Base-by-base conservation (phyloP, 768 basidiomycete genomes). In the Omphalotus guepiniiformis region DNA sequence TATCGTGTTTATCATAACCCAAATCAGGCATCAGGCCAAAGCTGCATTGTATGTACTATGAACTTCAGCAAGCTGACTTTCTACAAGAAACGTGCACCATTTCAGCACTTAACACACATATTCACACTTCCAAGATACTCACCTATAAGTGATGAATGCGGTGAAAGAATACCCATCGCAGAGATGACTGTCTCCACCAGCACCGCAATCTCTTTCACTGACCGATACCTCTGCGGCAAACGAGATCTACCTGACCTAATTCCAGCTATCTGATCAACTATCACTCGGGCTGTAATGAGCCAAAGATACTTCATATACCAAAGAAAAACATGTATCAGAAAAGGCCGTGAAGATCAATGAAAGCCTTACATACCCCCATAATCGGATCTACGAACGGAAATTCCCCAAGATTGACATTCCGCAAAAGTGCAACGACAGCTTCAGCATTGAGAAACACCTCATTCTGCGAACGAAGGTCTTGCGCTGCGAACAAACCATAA, bases 321-420 rank as follows among this genome's bases (percentile, higher is more conserved):
- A 39, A 6, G 3, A 39, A 11, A 26, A 9, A n/a, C 9, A n/a
- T 9, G 9, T 32, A 32, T 9, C 9, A 32, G n/a, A 9, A 32
- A 9, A n/a, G n/a, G 9, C 30, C 9, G 30, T 32, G 30, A 32
- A 9, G 30, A 32, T 9, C n/a, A 9, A 12, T 23, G 26, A 18
- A 26, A 19, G n/a, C 25, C 6, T 4, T 28, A 4, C 9, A 27
- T 40, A 56, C 55, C 36, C 55, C 55, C 15, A 51, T 35, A 19
- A 55, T 55, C 16, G 54, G 51, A 41, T 56, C 55, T 16, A 56
- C 43, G 32, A 46, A 53, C 8, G 35, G 47, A 12, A 56, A 38
- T 12, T 48, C 52, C 21, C 13, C 22, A 15, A 56, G 29, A 25
- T 56, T 44, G 1, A 42, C 42, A 18, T 47, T 40, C 2, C 37